A percentile compares a stretch with the other conserved stretches of the same genome.
These are phyloP conservation scores for Mycena rebaudengoi DNA, from an alignment of 768 basidiomycete species.

Conservation along the genomic window DNA sequence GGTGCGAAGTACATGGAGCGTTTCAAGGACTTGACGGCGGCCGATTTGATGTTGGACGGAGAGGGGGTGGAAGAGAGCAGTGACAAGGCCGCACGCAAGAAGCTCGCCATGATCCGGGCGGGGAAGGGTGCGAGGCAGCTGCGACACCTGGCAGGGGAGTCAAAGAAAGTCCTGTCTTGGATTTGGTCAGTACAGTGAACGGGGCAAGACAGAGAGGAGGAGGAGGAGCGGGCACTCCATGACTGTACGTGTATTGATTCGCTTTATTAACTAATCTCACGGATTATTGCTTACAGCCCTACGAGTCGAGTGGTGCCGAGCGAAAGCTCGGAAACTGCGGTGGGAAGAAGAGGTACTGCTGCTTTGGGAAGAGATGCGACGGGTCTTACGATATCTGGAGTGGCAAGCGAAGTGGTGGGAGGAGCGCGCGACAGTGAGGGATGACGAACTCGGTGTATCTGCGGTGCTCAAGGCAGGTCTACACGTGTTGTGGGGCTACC, in stretches of 20 bases:
- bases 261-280: too few relatives aligned
- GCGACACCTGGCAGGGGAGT: neutral
- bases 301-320: neutral
- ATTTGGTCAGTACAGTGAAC: neutral
- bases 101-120: neutral
- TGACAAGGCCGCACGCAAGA: neutral
- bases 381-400: neutral
- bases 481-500: too few relatives aligned
- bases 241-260: neutral
- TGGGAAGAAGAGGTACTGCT: neutral
- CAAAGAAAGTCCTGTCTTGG: neutral
- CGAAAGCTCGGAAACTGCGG: neutral
- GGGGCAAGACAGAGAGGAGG: too few relatives aligned
- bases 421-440: too few relatives aligned
- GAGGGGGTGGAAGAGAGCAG: too few relatives aligned
- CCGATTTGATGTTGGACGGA: too few relatives aligned
- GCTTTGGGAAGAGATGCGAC: neutral
- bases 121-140: neutral
- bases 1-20: too few relatives aligned
- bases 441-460: too few relatives aligned
- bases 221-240: neutral
- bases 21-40: too few relatives aligned
- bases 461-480: too few relatives aligned
- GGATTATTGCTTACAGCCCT: too few relatives aligned
- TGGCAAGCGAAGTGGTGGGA: neutral